Evolutionary conservation across 441 rosid genomes (phyloP).

Genomic region (Corymbia calophylla): DNA sequence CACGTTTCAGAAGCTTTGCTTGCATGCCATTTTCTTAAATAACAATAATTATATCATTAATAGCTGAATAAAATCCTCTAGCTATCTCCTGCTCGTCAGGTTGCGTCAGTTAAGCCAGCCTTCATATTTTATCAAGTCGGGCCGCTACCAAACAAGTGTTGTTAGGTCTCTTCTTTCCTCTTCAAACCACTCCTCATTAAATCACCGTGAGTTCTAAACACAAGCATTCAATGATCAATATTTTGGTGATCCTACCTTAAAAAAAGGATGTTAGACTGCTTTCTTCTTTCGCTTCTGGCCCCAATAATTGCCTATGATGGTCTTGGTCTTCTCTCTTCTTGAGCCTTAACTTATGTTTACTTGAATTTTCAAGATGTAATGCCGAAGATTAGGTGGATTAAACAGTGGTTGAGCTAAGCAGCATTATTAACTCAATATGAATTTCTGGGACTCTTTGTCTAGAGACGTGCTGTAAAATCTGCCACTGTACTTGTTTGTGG

Average conservation of each 20-base stretch:
- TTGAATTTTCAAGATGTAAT: not conserved
- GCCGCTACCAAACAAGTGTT: not conserved
- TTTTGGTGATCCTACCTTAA: not conserved
- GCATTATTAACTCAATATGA: not conserved
- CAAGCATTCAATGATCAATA: not conserved
- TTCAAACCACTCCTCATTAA: not conserved
- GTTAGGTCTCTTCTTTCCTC: not conserved
- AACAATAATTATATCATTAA: too few species aligned
- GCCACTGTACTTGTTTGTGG: not conserved
- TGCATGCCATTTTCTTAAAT: too few species aligned
- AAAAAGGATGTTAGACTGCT: not conserved
- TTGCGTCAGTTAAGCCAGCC: too few species aligned
- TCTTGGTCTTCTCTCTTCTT: not conserved
- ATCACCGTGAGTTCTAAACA: not conserved
- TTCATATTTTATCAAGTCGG: not conserved
- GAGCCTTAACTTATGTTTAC: not conserved
- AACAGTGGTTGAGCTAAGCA: not conserved
- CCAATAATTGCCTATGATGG: not conserved
- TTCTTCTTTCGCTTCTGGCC: not conserved
- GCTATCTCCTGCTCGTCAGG: too few species aligned
- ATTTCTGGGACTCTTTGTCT: not conserved
- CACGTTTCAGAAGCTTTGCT: too few species aligned
- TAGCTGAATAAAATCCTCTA: too few species aligned
- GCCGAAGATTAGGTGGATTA: not conserved
- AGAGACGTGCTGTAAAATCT: not conserved